Conservation (phyloP, 495 filamentous ascomycete genomes). For the Podospora appendiculata region DNA sequence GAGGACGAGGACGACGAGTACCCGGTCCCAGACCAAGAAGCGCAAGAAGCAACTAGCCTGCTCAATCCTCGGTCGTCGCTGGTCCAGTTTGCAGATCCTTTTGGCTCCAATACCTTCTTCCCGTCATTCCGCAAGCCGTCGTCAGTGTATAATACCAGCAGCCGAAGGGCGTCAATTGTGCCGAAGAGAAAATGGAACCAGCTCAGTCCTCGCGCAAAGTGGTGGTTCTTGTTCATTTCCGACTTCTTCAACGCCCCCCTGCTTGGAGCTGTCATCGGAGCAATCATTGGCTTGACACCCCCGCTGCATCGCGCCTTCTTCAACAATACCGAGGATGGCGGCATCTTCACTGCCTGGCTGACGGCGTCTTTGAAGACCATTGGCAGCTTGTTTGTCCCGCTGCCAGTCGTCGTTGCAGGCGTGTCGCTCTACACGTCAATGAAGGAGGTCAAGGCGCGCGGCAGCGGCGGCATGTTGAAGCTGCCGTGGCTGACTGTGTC, state of each 20-base stretch:
- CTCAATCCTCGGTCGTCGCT: neutral
- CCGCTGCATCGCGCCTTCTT: slow-evolving; percentile 62
- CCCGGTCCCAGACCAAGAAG: neutral
- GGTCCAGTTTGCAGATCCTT: slow-evolving; percentile 1
- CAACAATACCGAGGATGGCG: slow-evolving; percentile 51
- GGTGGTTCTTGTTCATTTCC: slow-evolving; percentile 32
- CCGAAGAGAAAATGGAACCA: slow-evolving; percentile 17
- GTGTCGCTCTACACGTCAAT: slow-evolving; percentile 49
- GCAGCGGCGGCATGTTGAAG: slow-evolving; percentile 3
- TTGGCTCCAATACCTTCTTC: slow-evolving; percentile 1
- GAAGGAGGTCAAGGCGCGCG: slow-evolving; percentile 19
- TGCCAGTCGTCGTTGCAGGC: slow-evolving; percentile 69
- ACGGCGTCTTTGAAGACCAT: slow-evolving; percentile 59
- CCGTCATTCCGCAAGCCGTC: neutral
- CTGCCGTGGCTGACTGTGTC: slow-evolving; percentile 44
- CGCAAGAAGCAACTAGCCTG: neutral
- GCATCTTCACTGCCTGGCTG: slow-evolving; percentile 65
- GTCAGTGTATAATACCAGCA: slow-evolving; percentile 3
- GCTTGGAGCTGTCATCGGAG: slow-evolving; percentile 55
- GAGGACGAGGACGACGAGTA: neutral
- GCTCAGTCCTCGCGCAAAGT: slow-evolving; percentile 24
- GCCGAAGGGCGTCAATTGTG: slow-evolving; percentile 11
- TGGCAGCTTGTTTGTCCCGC: slow-evolving; percentile 60
- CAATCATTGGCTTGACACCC: slow-evolving; percentile 55
- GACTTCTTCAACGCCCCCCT: slow-evolving; percentile 59